A percentile compares a stretch with the other conserved stretches of the same genome.
Conservation (phyloP, 441 rosid species). For the Euphorbia schlechtendalii region DNA sequence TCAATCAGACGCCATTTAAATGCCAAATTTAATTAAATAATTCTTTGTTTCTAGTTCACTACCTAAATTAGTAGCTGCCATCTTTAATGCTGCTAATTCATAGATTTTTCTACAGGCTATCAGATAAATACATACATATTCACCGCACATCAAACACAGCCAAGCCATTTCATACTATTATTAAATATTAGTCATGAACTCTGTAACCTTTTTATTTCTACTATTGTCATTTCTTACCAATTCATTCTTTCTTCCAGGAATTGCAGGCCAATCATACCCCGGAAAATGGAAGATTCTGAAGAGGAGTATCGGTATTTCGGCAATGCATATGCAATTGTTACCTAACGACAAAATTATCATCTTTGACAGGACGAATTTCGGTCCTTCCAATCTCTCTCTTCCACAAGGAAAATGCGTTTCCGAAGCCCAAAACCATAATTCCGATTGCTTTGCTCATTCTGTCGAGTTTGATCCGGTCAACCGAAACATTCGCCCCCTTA, state of each 20-base stretch:
- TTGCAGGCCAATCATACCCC: constrained; percentile 7
- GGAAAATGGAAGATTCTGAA: constrained; percentile 39
- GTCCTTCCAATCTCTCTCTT: constrained; percentile 40
- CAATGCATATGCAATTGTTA: constrained; percentile 89
- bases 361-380: constrained; percentile 50
- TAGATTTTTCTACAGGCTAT: background rate
- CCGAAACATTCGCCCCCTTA: constrained; percentile 51
- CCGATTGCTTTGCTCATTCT: constrained; percentile 58
- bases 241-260: constrained; percentile 15
- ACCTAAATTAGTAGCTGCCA: background rate
- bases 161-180: background rate
- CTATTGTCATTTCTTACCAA: constrained; percentile 10
- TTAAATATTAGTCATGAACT: constrained; percentile 15
- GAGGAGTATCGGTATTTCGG: constrained; percentile 60
- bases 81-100: background rate
- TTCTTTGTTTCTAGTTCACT: background rate
- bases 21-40: background rate
- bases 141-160: background rate
- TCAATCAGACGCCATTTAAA: background rate
- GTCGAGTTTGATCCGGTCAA: constrained; percentile 47
- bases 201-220: constrained; percentile 3
- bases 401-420: constrained; percentile 28
- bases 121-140: background rate
- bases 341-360: constrained; percentile 58
- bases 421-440: constrained; percentile 21